phyloP scores from a whole-genome alignment of 768 basidiomycete genomes.

The Amanita exitialis region DNA sequence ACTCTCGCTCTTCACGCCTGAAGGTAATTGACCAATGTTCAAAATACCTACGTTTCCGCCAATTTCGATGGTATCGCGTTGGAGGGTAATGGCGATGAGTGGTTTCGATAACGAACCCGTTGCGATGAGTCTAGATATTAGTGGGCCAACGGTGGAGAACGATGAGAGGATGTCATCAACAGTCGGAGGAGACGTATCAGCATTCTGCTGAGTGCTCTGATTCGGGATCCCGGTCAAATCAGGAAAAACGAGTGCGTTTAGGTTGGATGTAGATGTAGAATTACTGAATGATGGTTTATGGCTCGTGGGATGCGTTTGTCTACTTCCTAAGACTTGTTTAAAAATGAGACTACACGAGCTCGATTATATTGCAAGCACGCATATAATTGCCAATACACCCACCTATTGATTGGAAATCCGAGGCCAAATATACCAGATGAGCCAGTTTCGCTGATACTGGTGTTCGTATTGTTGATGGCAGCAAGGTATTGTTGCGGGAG shows the following conservation, averaged over 20 bases:
- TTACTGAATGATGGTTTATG: not conserved
- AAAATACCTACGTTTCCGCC: slow-evolving; percentile 59
- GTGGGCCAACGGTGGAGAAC: slow-evolving; percentile 32
- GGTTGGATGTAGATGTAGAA: not conserved
- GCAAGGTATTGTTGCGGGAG: slow-evolving; percentile 49
- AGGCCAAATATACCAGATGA: slow-evolving; percentile 64
- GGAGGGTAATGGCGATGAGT: slow-evolving; percentile 50
- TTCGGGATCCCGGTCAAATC: not conserved
- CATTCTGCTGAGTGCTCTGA: not conserved
- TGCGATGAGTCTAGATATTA: slow-evolving; percentile 35
- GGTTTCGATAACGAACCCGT: slow-evolving; percentile 27
- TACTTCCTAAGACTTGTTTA: not conserved
- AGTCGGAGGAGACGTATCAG: slow-evolving; percentile 9
- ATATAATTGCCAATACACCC: slow-evolving; percentile 7
- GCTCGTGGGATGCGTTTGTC: not conserved
- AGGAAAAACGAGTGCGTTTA: slow-evolving; percentile 4
- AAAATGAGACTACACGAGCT: not conserved
- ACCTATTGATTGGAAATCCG: slow-evolving; percentile 71
- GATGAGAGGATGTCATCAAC: slow-evolving; percentile 23
- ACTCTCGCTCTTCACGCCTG: slow-evolving; percentile 31
- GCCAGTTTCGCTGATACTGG: slow-evolving; percentile 44
- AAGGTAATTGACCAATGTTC: slow-evolving; percentile 57
- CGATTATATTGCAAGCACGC: not conserved
- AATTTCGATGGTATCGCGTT: slow-evolving; percentile 59
- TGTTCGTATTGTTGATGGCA: slow-evolving; percentile 61